phyloP scores from a whole-genome alignment of 2,329 filamentous ascomycete genomes.

The Mollisia scopiformis region DNA sequence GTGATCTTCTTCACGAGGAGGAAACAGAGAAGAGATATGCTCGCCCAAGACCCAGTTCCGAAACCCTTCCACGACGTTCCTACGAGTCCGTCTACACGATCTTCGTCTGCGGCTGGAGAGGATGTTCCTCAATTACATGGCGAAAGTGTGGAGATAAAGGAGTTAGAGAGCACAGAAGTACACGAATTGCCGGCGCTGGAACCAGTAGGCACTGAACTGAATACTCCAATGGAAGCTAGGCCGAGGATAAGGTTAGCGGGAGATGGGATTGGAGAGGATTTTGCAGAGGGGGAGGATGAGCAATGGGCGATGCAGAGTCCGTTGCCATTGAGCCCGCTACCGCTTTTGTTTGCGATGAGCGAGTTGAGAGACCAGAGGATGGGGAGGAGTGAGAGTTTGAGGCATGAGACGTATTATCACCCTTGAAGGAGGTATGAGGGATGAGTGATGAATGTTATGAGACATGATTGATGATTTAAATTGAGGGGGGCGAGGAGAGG shows the following conservation, averaged over 20 bases:
- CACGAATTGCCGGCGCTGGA: slow-evolving; percentile 30
- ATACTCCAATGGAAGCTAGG: slow-evolving; percentile 17
- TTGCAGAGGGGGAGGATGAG: slow-evolving; percentile 7
- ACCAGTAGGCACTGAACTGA: slow-evolving; percentile 30
- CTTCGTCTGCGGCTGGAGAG: background rate
- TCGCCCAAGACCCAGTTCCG: background rate
- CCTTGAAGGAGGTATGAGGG: slow-evolving; percentile 20
- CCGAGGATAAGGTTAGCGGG: background rate
- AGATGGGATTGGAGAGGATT: background rate
- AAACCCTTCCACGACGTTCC: slow-evolving; percentile 17
- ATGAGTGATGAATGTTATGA: background rate
- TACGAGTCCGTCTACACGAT: background rate
- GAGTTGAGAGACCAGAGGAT: slow-evolving; percentile 28
- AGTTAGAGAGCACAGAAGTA: slow-evolving; percentile 26
- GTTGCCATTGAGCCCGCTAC: slow-evolving; percentile 26
- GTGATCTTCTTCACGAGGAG: slow-evolving; percentile 32
- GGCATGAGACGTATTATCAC: slow-evolving; percentile 34
- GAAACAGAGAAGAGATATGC: slow-evolving; percentile 7
- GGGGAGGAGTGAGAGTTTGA: slow-evolving; percentile 16
- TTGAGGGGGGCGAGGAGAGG: background rate
- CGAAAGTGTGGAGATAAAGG: slow-evolving; percentile 22
- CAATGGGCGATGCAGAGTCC: slow-evolving; percentile 22
- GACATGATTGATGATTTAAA: background rate
- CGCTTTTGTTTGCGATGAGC: slow-evolving; percentile 26
- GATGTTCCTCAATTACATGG: slow-evolving; percentile 26